Evolutionary conservation across 495 filamentous ascomycete species (phyloP), one percentile per base, ranked within the genome.

Genomic region (Penicillium goetzii): DNA sequence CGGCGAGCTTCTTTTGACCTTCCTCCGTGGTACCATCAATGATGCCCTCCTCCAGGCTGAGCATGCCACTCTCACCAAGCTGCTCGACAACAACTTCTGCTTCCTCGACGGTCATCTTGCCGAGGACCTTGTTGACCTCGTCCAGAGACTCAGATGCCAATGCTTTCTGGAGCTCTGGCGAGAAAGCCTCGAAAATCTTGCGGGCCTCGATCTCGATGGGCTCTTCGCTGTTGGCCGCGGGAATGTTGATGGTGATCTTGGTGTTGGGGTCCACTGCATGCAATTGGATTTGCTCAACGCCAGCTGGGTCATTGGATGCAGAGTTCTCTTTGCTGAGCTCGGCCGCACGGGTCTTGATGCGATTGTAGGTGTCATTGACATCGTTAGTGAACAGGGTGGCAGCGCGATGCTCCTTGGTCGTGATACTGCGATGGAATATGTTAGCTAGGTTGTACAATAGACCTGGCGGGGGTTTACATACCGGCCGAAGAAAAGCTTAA

Each of bases 21-120:
- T 97, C 93, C 64, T 94, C 92, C 0, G 95, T 99, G 25, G 94
- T 98, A 8, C 92, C 91, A 79, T 99, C 95, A 68, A 99, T 94
- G 56, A 99, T 91, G 36, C 94, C 87, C 66, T 93, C 85, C 72
- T 98, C 94, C 50, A 99, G 73, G 72, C 92, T 96, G 66, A 99
- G 79, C 86, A 98, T 95, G 19, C 90, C 92, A 7, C 92, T 90
- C 81, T 97, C 84, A 23, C 93, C 87, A 55, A 99, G 77, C 71
- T 90, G 85, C 65, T 85, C 90, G 49, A 99, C 93, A 23, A 98
- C 74, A 68, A 92, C 90, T 78, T 99, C 96, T 0, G 96, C 95
- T 62, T 97, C 94, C 43, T 90, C 89, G 0, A 98, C 92, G 61
- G 86, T 89, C 93, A 99, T 92, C 72, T 90, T 90, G 25, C 92